A percentile compares a stretch with the other conserved stretches of the same genome.
Conservation (phyloP, 1,284 basidiomycete genomes). For the Cystobasidiaceae sp. region DNA sequence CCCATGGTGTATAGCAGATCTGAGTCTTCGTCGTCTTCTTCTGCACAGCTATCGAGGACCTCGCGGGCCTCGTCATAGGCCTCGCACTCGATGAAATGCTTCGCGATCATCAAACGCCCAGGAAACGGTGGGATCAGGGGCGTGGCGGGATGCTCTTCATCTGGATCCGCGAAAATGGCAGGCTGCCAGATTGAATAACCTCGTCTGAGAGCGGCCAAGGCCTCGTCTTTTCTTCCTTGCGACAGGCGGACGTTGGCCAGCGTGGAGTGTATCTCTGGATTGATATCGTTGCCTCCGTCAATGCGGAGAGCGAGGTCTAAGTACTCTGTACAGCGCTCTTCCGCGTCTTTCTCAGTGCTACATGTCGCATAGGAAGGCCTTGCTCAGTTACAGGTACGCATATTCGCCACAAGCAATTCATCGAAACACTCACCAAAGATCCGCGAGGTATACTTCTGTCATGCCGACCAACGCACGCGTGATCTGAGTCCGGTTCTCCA, state of each 20-base stretch:
- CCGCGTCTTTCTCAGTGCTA: slow-evolving; percentile 74
- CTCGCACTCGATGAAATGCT: slow-evolving; percentile 75
- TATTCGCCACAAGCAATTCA: slow-evolving; percentile 50
- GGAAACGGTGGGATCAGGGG: slow-evolving; percentile 66
- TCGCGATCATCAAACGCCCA: slow-evolving; percentile 67
- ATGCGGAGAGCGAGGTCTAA: slow-evolving; percentile 66
- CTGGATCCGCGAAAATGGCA: slow-evolving; percentile 7
- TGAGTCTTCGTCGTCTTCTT: slow-evolving; percentile 76
- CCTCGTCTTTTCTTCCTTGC: slow-evolving; percentile 75
- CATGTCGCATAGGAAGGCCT: no score
- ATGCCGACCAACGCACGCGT: slow-evolving; percentile 82
- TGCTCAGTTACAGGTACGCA: no score
- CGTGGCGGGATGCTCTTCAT: slow-evolving; percentile 55
- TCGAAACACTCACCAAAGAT: slow-evolving; percentile 72
- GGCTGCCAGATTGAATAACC: slow-evolving; percentile 71
- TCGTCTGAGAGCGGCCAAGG: slow-evolving; percentile 62
- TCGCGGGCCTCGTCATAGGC: slow-evolving; percentile 65
- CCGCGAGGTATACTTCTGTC: slow-evolving; percentile 96
- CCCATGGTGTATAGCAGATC: slow-evolving; percentile 94
- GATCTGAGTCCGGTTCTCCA: slow-evolving; percentile 64
- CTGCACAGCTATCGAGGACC: slow-evolving; percentile 72
- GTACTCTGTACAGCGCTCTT: slow-evolving; percentile 72
- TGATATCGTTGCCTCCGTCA: slow-evolving; percentile 56
- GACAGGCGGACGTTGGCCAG: slow-evolving; percentile 85
- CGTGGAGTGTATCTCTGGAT: slow-evolving; percentile 72